Evolutionary conservation across 2,329 filamentous ascomycete genomes (phyloP), one percentile per base, ranked within the genome.

Genomic region (Aspergillus aculeatus): DNA sequence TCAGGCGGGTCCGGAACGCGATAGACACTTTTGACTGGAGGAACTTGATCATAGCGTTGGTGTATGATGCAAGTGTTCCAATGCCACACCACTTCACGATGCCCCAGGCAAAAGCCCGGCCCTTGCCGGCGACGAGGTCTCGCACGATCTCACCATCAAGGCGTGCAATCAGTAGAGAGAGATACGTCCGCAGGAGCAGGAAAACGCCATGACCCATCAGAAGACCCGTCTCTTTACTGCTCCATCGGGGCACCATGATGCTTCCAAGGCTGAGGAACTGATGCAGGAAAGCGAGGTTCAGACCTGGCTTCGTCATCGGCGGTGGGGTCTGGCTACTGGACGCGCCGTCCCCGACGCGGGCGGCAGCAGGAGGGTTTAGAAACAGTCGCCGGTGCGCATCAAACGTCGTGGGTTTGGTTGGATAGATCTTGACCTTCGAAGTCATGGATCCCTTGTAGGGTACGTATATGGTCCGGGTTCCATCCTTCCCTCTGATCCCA

Each of bases 31-130:
- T 99, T 54, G 91, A 94, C 77, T 99, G 94, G 63, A 99, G 84
- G 78, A 91, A 99, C 77, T 98, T 98, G 82, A 99, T 99, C 90
- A 96, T 97, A 57, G 94, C 92, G 75, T 99, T 99, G 54, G 94
- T 97, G 72, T 99, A 99, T 0, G 94, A 96, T 9, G 93, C 94
- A 64, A 98, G 88, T 2, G 90, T 91, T 47, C 95, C 95, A 38
- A 99, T 88, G 3, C 94, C 92, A 65, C 93, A 92, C 95, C 95
- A 99, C 82, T 98, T 97, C 52, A 89, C 75, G 50, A 99, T 89
- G 5, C 95, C 95, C 86, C 89, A 90, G 9, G 95, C 80, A 73
- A 99, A 99, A 0, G 86, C 84, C 69, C 88, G 92, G 19, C 94
- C 94, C 69, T 97, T 93, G 10, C 95, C 95, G 10, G 91, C 92